A percentile compares a stretch with the other conserved stretches of the same genome.
These are phyloP conservation scores for Coffea eugenioides DNA, from an alignment of 257 asterid genomes.

Conservation along the genomic window DNA sequence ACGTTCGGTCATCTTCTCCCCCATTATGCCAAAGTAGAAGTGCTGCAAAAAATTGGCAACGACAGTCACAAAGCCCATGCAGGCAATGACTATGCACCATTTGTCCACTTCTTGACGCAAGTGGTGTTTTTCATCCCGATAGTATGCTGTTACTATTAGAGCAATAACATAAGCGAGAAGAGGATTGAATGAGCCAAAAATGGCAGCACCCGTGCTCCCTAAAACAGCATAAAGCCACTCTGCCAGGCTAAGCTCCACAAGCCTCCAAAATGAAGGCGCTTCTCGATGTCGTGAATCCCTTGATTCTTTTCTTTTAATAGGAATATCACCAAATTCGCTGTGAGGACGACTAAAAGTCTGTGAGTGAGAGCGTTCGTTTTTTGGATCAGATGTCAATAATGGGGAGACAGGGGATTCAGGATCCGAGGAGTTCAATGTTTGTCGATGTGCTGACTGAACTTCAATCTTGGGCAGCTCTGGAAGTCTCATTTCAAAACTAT, in stretches of 20 bases:
- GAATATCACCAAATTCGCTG: slow-evolving; percentile 55
- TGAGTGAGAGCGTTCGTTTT: slow-evolving; percentile 96
- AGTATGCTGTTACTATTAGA: slow-evolving; percentile 79
- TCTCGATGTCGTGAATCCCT: slow-evolving; percentile 49
- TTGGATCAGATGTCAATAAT: slow-evolving; percentile 97
- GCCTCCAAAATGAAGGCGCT: slow-evolving; percentile 94
- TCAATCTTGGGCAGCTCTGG: slow-evolving; percentile 97
- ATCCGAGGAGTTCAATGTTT: slow-evolving; percentile 60
- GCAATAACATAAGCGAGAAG: slow-evolving; percentile 91
- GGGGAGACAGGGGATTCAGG: slow-evolving; percentile 99
- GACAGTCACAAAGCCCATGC: slow-evolving; percentile 97
- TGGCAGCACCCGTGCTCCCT: slow-evolving; percentile 97
- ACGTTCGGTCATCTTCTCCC: slow-evolving; percentile 99
- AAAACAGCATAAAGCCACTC: slow-evolving; percentile 99
- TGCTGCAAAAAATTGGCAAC: slow-evolving; percentile 96
- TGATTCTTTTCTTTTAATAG: slow-evolving; percentile 42
- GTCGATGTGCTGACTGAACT: slow-evolving; percentile 74
- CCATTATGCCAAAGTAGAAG: slow-evolving; percentile 98
- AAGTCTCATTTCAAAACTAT: slow-evolving; percentile 91
- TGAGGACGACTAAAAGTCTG: slow-evolving; percentile 94
- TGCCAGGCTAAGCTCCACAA: slow-evolving; percentile 96
- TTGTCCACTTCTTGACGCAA: slow-evolving; percentile 63
- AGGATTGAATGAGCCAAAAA: slow-evolving; percentile 95
- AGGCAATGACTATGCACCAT: slow-evolving; percentile 91
- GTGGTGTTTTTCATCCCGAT: slow-evolving; percentile 58